Conservation (phyloP, 2,329 filamentous ascomycete species). For the Colletotrichum tropicicola region DNA sequence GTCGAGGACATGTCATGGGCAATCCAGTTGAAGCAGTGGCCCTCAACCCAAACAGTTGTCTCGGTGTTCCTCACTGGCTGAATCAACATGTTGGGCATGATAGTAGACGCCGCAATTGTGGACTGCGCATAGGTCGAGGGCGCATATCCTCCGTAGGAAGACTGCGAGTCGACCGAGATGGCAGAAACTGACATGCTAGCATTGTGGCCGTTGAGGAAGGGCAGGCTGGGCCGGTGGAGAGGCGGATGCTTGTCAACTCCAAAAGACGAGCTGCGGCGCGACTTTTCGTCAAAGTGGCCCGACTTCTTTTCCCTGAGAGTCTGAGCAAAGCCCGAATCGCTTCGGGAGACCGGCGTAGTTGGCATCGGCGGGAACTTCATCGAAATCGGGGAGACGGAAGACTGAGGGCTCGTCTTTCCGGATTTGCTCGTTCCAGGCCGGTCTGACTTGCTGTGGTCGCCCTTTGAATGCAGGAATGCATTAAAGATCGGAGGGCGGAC, state of each 20-base stretch:
- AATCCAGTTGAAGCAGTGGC: conserved; percentile 79
- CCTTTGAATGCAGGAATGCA: conserved; percentile 82
- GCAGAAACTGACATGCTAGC: conserved; percentile 67
- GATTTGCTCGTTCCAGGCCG: conserved; percentile 81
- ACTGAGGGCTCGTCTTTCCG: conserved; percentile 67
- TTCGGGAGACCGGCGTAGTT: conserved; percentile 82
- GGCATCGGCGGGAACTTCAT: conserved; percentile 80
- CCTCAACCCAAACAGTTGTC: conserved; percentile 84
- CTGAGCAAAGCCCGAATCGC: conserved; percentile 90
- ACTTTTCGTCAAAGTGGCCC: conserved; percentile 84
- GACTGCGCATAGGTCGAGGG: conserved; percentile 87
- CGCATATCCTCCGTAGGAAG: conserved; percentile 80
- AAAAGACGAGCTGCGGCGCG: conserved; percentile 94
- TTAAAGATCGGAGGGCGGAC: conserved; percentile 82
- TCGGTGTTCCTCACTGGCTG: conserved; percentile 83
- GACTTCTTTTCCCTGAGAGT: conserved; percentile 94
- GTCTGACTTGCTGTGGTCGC: conserved; percentile 73
- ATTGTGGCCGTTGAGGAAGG: conserved; percentile 75
- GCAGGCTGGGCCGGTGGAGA: conserved; percentile 74
- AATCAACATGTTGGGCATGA: conserved; percentile 86
- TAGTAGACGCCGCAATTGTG: conserved; percentile 84
- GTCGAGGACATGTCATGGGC: conserved; percentile 65
- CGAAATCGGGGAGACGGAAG: conserved; percentile 79
- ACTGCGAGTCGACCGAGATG: conserved; percentile 70
- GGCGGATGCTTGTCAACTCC: conserved; percentile 77